Percentiles rank a stretch among this genome's conserved stretches.
Evolutionary conservation across 352 stramenopile species (phyloP).

Genomic region (Elongisporangium undulatum): DNA sequence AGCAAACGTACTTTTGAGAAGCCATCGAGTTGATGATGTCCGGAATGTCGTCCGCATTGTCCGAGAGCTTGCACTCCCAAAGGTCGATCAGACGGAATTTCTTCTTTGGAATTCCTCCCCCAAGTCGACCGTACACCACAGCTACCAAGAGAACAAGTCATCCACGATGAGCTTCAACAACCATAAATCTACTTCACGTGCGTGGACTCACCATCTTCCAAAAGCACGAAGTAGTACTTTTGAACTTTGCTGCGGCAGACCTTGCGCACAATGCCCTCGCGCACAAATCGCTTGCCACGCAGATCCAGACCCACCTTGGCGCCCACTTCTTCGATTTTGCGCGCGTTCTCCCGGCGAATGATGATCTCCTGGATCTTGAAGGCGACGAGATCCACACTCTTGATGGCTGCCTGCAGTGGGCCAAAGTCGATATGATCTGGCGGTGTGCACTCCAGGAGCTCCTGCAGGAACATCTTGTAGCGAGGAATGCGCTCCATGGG

Average conservation of each 20-base stretch:
- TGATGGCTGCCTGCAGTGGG: slow-evolving; percentile 67
- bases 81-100: slow-evolving; percentile 81
- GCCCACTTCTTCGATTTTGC: slow-evolving; percentile 56
- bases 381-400: slow-evolving; percentile 68
- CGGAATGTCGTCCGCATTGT: slow-evolving; percentile 64
- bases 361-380: slow-evolving; percentile 82
- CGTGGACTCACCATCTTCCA: slow-evolving; percentile 66
- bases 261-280: slow-evolving; percentile 79
- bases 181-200: not conserved
- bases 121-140: slow-evolving; percentile 63
- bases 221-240: slow-evolving; percentile 79
- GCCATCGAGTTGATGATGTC: slow-evolving; percentile 59
- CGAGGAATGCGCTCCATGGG: slow-evolving; percentile 82
- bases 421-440: slow-evolving; percentile 68
- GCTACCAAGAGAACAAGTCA: slow-evolving; percentile 20
- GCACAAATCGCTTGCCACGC: slow-evolving; percentile 55
- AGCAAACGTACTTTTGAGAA: slow-evolving; percentile 50
- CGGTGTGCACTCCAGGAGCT: slow-evolving; percentile 65
- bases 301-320: slow-evolving; percentile 69
- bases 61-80: slow-evolving; percentile 71
- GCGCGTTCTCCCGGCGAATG: slow-evolving; percentile 56
- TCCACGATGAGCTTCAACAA: slow-evolving; percentile 2
- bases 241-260: slow-evolving; percentile 83
- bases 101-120: slow-evolving; percentile 63
- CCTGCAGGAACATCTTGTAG: slow-evolving; percentile 81